Evolutionary conservation across 2,329 filamentous ascomycete species (phyloP).

Genomic region (Beauveria scarabaeidicola): DNA sequence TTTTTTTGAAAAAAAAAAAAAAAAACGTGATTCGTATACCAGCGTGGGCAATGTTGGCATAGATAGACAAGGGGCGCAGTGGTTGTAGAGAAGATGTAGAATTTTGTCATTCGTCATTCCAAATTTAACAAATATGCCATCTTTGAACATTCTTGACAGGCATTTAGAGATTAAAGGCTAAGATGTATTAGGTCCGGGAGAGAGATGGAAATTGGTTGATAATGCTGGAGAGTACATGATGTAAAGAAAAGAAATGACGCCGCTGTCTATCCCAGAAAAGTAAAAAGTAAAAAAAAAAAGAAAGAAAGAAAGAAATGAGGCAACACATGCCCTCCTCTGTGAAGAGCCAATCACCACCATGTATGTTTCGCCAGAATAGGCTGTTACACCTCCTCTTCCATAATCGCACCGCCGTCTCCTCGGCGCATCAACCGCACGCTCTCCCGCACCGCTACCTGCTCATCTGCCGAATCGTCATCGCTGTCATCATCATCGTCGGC

Average conservation of each 20-base stretch:
- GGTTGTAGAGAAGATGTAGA: neutral
- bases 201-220: neutral
- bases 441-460: conserved; percentile 11
- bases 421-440: neutral
- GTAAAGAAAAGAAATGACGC: neutral
- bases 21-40: neutral
- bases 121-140: neutral
- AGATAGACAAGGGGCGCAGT: neutral
- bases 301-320: neutral
- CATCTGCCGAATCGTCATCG: conserved; percentile 19
- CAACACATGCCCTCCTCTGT: neutral
- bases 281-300: neutral
- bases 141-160: neutral
- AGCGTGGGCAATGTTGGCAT: neutral
- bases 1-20: neutral
- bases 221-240: neutral
- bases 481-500: conserved; percentile 30
- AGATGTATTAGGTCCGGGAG: neutral
- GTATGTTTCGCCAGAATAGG: neutral
- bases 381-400: conserved; percentile 2
- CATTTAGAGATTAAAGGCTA: neutral
- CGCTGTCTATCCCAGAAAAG: neutral
- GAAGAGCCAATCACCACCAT: neutral
- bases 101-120: neutral
- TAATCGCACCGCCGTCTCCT: neutral